Base-by-base conservation (phyloP, 2,329 filamentous ascomycete genomes). In the Fusarium albosuccineum region DNA sequence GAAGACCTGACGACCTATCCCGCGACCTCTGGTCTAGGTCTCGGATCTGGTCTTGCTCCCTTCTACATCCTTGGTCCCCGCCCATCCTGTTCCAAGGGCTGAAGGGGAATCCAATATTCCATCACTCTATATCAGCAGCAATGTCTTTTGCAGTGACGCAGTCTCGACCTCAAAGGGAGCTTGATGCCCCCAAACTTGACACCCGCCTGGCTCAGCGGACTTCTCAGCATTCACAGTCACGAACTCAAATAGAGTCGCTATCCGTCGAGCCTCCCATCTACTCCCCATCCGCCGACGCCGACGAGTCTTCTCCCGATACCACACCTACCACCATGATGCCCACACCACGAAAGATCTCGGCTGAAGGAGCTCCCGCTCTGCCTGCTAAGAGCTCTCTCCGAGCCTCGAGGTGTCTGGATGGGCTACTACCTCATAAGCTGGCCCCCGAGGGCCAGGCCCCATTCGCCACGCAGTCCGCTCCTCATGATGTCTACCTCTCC, bases 401-500 rank as follows among this genome's bases (percentile, higher is more conserved):
- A 69, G 76, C 79, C 17, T 87, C 85, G 9, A 79, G 80, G 54
- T 76, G 79, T 58, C 70, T 79, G 39, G 75, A 74, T 36, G 73
- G 72, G 17, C 67, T 79, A 27, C 68, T 73, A 30, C 42, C 74
- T 37, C 73, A 74, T 44, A 79, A 79, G 72, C 40, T 77, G 40
- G 57, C 70, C 29, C 39, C 62, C 26, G 72, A 77, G 33, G 72
- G 75, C 36, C 76, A 75, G 26, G 73, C 77, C 40, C 71, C 79
- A 16, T 64, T 72, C 41, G 62, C 68, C 46, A 71, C 78, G 13
- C 78, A 82, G 46, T 78, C 80, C 22, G 79, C 82, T 2, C 85
- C 87, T 6, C 87, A 89, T 74, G 85, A 88, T 58, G 72, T 87
- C 60, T 91, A 91, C 75, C 83, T 91, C 27, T 90, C 87, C 2